Conservation (phyloP, 2,329 filamentous ascomycete species). For the Aspergillus sp. region DNA sequence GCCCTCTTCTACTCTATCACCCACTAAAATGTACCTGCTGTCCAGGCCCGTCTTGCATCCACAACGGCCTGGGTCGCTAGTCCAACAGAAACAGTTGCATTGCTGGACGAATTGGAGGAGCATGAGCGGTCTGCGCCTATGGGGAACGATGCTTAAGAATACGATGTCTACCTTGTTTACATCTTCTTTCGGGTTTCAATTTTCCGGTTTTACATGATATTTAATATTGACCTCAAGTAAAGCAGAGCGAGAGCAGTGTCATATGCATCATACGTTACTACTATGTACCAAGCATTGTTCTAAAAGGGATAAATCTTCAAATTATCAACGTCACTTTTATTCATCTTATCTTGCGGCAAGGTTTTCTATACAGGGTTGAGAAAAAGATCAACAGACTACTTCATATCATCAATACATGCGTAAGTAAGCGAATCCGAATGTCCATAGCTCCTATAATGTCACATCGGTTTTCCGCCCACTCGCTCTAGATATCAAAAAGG, state of each 20-base stretch:
- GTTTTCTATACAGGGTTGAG: no score
- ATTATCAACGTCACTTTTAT: neutral
- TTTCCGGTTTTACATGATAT: neutral
- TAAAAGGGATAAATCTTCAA: neutral
- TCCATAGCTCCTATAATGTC: neutral
- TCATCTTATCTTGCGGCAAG: neutral
- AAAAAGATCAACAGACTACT: no score
- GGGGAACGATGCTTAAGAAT: neutral
- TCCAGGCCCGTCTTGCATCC: constrained; percentile 69
- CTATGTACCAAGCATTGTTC: no score
- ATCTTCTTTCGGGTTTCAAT: no score
- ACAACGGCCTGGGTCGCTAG: constrained; percentile 97
- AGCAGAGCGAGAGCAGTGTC: no score
- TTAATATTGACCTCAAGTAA: no score
- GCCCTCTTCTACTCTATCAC: neutral
- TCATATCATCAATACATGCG: neutral
- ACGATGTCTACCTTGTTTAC: neutral
- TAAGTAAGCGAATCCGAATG: neutral
- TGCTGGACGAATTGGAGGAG: constrained; percentile 72
- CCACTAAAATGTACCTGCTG: neutral
- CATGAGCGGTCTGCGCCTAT: constrained; percentile 30
- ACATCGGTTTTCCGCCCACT: neutral
- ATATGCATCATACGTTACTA: no score
- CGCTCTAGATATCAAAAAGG: no score
- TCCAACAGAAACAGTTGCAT: constrained; percentile 77